Conservation (phyloP, 208 protist species). For the Leishmania tarentolae region DNA sequence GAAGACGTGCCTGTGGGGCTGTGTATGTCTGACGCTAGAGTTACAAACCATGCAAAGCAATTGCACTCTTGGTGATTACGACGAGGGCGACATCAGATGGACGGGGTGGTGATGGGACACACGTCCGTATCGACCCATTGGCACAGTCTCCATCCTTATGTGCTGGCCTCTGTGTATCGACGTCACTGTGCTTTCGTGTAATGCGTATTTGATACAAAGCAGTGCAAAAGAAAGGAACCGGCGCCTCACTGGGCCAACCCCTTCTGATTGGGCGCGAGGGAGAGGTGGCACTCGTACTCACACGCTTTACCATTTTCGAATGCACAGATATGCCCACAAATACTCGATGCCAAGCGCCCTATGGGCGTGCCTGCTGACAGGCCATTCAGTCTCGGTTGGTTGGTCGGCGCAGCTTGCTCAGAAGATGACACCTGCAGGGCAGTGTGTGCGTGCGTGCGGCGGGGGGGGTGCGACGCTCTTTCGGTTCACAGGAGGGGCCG, state of each 20-base stretch:
- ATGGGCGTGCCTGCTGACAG: not conserved
- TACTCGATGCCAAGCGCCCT: not conserved
- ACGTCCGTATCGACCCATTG: not conserved
- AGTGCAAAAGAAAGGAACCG: not conserved
- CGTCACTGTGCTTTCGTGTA: conserved; percentile 1
- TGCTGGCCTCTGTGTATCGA: not conserved
- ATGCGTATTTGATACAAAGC: not conserved
- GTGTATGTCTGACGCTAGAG: not conserved
- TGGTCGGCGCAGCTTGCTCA: not conserved
- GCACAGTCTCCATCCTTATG: not conserved
- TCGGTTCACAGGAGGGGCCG: not conserved
- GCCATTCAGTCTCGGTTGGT: not conserved
- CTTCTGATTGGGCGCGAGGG: not conserved
- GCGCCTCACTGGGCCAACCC: not conserved
- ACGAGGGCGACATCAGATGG: not conserved
- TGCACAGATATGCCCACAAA: not conserved
- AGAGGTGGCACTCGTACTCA: not conserved
- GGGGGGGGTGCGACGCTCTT: not conserved
- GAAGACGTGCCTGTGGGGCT: not conserved
- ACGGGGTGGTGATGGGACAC: not conserved
- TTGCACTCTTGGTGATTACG: not conserved
- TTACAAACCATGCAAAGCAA: not conserved
- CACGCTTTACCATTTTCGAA: not conserved
- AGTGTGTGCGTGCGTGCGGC: too few relatives aligned
- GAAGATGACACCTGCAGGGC: not conserved